Percentiles rank a stretch among this genome's conserved stretches.
phyloP scores from a whole-genome alignment of 148 eudicot species.

The Drosera capensis region DNA sequence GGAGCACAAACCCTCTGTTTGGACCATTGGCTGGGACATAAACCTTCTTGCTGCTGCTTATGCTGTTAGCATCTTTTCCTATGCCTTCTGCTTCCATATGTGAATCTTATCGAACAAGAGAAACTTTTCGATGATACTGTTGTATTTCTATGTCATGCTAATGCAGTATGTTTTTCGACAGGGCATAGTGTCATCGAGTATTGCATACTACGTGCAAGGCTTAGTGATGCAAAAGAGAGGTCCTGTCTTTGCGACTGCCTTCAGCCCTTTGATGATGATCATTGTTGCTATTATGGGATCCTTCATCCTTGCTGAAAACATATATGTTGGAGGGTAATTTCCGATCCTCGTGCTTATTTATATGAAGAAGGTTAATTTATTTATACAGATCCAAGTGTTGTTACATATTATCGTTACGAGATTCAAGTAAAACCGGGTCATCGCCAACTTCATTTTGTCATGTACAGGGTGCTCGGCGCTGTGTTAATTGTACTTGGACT shows the following conservation, averaged over 20 bases:
- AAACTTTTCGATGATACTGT: neutral
- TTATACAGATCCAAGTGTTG: neutral
- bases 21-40: slow-evolving; percentile 67
- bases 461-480: slow-evolving; percentile 9
- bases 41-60: slow-evolving; percentile 70
- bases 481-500: slow-evolving; percentile 11
- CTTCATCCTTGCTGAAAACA: slow-evolving; percentile 85
- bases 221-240: slow-evolving; percentile 87
- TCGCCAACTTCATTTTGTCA: neutral
- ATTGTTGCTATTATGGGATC: slow-evolving; percentile 96
- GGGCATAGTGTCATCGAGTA: slow-evolving; percentile 54
- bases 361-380: neutral
- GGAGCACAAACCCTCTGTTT: slow-evolving; percentile 43
- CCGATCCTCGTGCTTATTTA: neutral
- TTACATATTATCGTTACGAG: neutral
- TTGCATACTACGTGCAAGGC: slow-evolving; percentile 94
- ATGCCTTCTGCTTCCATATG: too few species aligned
- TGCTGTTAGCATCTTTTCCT: slow-evolving; percentile 28
- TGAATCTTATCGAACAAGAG: too few species aligned
- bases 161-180: slow-evolving; percentile 7
- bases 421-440: too few species aligned
- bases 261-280: slow-evolving; percentile 96
- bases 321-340: slow-evolving; percentile 66
- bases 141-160: neutral
- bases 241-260: slow-evolving; percentile 87